Evolutionary conservation across 2,329 filamentous ascomycete species (phyloP).

Genomic region (Diaporthe vexans): DNA sequence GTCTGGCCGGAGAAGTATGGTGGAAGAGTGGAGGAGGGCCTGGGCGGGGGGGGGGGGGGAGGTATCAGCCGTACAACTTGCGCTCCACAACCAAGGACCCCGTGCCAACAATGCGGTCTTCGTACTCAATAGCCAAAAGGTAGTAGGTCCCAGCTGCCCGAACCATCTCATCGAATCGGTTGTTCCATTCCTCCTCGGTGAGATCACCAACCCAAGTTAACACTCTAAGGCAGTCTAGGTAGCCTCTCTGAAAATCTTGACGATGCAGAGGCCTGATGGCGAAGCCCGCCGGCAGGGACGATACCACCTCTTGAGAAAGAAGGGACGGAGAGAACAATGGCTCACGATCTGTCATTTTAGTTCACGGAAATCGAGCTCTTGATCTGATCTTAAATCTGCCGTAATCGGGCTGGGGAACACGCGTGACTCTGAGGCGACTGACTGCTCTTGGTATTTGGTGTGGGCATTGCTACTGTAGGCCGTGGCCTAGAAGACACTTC

Average conservation of each 20-base stretch:
- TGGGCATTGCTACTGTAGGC: neutral
- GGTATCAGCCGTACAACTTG: constrained; percentile 72
- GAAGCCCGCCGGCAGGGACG: constrained; percentile 77
- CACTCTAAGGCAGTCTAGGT: constrained; percentile 81
- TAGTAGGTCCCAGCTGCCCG: constrained; percentile 70
- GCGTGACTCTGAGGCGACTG: neutral
- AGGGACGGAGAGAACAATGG: constrained; percentile 75
- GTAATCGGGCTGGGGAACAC: neutral
- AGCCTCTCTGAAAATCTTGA: constrained; percentile 77
- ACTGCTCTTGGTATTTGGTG: neutral
- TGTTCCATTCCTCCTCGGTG: constrained; percentile 73
- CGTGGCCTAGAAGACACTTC: neutral
- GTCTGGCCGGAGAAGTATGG: neutral
- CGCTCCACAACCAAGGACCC: constrained; percentile 83
- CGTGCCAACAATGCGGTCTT: constrained; percentile 76
- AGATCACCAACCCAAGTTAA: constrained; percentile 84
- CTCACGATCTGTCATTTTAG: constrained; percentile 18
- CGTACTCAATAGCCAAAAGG: constrained; percentile 77
- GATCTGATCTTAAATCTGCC: neutral
- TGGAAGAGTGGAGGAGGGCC: neutral
- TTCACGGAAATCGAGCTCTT: neutral
- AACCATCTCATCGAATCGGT: constrained; percentile 74
- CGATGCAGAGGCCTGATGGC: constrained; percentile 78
- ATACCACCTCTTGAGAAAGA: constrained; percentile 73
- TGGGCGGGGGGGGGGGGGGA: neutral